Conservation (phyloP, 73 alveolate genomes). For the Paramecium bursaria region DNA sequence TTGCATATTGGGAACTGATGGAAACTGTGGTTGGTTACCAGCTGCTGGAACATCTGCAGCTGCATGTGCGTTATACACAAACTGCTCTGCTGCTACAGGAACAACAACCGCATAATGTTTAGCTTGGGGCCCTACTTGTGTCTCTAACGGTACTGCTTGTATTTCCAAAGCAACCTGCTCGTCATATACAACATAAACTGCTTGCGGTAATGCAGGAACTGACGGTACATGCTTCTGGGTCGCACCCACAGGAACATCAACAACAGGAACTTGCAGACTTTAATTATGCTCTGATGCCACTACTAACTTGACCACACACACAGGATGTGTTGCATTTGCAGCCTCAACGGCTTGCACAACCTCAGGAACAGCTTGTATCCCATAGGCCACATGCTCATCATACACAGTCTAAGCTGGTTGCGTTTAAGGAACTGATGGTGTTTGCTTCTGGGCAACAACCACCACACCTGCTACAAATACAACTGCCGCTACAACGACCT, state of each 20-base stretch:
- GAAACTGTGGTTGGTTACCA: slow-evolving; percentile 12
- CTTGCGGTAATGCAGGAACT: not conserved
- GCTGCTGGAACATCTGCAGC: slow-evolving; percentile 20
- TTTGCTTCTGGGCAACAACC: not conserved
- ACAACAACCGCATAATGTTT: not conserved
- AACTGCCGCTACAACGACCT: too few relatives aligned
- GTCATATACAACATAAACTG: not conserved
- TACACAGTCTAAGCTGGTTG: slow-evolving; percentile 14
- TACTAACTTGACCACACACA: slow-evolving; percentile 15
- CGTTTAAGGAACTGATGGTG: slow-evolving; percentile 36
- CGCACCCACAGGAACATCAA: not conserved
- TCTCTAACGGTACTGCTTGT: slow-evolving; percentile 15
- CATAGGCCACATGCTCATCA: not conserved
- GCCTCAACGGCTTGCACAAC: slow-evolving; percentile 23
- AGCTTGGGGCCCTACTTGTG: not conserved
- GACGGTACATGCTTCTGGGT: slow-evolving; percentile 53
- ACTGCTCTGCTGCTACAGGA: slow-evolving; percentile 26
- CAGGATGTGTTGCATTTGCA: slow-evolving; percentile 32
- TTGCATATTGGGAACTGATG: not conserved
- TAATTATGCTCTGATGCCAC: slow-evolving; percentile 42
- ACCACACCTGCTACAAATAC: too few relatives aligned
- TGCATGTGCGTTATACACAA: not conserved
- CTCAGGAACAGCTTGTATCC: not conserved
- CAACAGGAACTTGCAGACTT: slow-evolving; percentile 11
- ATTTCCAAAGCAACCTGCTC: not conserved